phyloP scores from a whole-genome alignment of 345 rosid genomes.

The Salix purpurea region DNA sequence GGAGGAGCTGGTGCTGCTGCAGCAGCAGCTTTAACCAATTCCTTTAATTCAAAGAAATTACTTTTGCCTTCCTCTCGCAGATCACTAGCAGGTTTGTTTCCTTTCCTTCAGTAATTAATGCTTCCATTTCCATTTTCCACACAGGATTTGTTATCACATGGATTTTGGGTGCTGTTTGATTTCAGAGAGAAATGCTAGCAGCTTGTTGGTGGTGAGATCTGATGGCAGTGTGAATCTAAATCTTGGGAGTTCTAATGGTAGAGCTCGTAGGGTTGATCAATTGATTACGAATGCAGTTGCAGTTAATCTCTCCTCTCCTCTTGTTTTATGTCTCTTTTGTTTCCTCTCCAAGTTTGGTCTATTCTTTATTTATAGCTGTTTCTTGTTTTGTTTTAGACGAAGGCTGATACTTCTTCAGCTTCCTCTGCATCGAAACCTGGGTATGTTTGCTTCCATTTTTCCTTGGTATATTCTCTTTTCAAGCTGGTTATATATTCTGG shows the following conservation, averaged over 20 bases:
- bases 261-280: constrained; percentile 35
- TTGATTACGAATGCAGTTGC: constrained; percentile 75
- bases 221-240: constrained; percentile 36
- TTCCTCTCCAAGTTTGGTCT: neutral
- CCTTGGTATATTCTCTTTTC: neutral
- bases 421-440: constrained; percentile 60
- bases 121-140: neutral
- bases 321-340: neutral
- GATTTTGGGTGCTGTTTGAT: neutral
- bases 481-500: neutral
- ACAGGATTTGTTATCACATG: neutral
- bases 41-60: constrained; percentile 49
- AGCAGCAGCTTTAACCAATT: constrained; percentile 32
- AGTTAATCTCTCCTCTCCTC: constrained; percentile 26
- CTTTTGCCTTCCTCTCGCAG: constrained; percentile 33
- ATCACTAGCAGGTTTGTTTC: constrained; percentile 45
- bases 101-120: neutral
- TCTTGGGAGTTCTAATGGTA: constrained; percentile 28
- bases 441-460: constrained; percentile 31
- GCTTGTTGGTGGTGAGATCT: constrained; percentile 55
- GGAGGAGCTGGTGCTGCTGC: constrained; percentile 57
- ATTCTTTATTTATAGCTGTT: neutral
- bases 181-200: constrained; percentile 46
- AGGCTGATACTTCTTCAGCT: constrained; percentile 48
- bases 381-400: constrained; percentile 40